A percentile compares a stretch with the other conserved stretches of the same genome.
These are phyloP conservation scores for Tremella yokohamensis DNA, from an alignment of 768 basidiomycete genomes.

Conservation along the genomic window DNA sequence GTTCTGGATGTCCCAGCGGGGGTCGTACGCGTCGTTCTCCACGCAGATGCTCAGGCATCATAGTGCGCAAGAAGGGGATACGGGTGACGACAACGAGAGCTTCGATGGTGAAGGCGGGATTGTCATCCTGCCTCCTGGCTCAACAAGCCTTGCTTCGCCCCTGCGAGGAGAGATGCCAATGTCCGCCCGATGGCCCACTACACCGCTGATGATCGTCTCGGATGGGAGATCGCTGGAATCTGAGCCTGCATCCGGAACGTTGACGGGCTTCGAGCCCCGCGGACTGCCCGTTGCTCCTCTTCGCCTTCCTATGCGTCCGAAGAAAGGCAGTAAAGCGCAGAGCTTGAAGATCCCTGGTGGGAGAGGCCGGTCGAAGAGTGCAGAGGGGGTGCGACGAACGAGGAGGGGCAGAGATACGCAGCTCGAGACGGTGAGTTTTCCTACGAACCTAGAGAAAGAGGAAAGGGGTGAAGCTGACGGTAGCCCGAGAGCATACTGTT, in stretches of 20 bases:
- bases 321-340: neutral
- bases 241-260: neutral
- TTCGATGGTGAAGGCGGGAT: neutral
- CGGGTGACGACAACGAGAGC: neutral
- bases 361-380: neutral
- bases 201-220: neutral
- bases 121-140: neutral
- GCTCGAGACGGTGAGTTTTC: conserved; percentile 24
- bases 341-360: conserved; percentile 6
- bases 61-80: neutral
- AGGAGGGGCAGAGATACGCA: conserved; percentile 21
- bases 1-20: neutral
- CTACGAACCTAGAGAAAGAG: neutral
- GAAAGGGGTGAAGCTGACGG: neutral
- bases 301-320: neutral
- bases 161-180: neutral
- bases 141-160: neutral
- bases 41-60: neutral
- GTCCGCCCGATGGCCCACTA: too few species aligned
- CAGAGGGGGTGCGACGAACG: neutral
- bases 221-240: neutral
- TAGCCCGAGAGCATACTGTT: conserved; percentile 32
- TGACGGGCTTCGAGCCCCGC: neutral
- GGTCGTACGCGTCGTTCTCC: neutral
- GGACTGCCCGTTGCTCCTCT: neutral